Percentiles rank a stretch among this genome's conserved stretches.
phyloP scores from a whole-genome alignment of 2,329 filamentous ascomycete species.

The Leptographium procerum region DNA sequence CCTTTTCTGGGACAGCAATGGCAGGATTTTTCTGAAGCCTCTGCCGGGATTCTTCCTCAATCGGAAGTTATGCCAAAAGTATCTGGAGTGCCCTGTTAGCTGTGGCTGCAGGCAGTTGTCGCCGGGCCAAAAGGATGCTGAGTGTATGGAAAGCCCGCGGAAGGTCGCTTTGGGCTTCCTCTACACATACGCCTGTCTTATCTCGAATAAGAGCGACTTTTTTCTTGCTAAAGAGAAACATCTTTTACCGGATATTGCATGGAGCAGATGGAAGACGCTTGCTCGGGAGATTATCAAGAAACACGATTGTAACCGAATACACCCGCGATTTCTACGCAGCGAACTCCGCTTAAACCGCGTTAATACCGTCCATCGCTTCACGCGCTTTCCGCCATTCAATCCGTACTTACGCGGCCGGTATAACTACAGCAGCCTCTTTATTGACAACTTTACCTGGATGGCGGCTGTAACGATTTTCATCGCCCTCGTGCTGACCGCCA shows the following conservation, averaged over 20 bases:
- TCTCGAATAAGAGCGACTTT: constrained; percentile 13
- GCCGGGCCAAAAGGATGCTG: background rate
- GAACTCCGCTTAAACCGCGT: constrained; percentile 14
- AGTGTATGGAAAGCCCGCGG: background rate
- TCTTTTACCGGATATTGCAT: constrained; percentile 9
- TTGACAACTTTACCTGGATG: constrained; percentile 26
- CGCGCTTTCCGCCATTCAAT: constrained; percentile 5
- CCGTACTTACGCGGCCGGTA: constrained; percentile 8
- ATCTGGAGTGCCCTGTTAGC: constrained; percentile 2
- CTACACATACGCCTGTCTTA: constrained; percentile 13
- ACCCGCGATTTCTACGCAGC: constrained; percentile 13
- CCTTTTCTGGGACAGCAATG: constrained; percentile 2
- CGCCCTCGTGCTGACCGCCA: constrained; percentile 28
- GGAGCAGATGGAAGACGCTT: constrained; percentile 9
- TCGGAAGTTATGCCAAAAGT: background rate
- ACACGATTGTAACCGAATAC: constrained; percentile 6
- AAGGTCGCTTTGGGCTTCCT: constrained; percentile 12
- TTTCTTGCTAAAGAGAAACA: constrained; percentile 10
- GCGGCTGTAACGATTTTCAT: constrained; percentile 24
- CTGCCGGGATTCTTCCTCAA: constrained; percentile 4
- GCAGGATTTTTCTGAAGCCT: constrained; percentile 5
- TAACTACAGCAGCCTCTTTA: constrained; percentile 19
- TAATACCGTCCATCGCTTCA: constrained; percentile 11
- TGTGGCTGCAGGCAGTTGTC: background rate
- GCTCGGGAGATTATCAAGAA: constrained; percentile 9